A percentile compares a stretch with the other conserved stretches of the same genome.
Evolutionary conservation across 371 early-diverging fungal genomes (phyloP).

Genomic region (Phascolomyces articulosus): DNA sequence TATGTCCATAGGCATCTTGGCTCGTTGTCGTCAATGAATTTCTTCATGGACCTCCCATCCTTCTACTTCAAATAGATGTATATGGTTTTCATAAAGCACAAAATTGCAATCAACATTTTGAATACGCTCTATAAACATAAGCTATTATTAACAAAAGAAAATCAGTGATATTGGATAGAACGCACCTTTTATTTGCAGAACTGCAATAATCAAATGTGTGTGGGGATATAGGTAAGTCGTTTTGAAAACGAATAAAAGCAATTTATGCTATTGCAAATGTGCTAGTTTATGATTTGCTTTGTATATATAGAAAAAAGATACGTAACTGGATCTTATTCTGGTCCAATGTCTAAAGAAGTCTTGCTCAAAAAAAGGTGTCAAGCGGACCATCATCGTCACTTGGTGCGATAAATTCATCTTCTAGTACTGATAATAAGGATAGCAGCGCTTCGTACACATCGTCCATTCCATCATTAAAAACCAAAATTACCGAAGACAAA

Average conservation of each 20-base stretch:
- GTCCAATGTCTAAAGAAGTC: too few relatives aligned
- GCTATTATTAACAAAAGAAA: slow-evolving; percentile 1
- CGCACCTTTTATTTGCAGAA: background rate
- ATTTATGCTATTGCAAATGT: background rate
- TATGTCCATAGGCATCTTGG: background rate
- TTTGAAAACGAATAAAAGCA: background rate
- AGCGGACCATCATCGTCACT: too few relatives aligned
- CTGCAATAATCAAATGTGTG: background rate
- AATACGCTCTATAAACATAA: background rate
- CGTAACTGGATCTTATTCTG: too few relatives aligned
- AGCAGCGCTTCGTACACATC: too few relatives aligned
- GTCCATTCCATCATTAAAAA: too few relatives aligned
- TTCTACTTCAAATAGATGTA: background rate
- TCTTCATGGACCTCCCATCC: background rate
- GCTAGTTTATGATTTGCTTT: background rate
- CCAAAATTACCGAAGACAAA: too few relatives aligned
- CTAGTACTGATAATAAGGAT: too few relatives aligned
- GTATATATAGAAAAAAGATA: too few relatives aligned
- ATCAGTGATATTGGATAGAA: background rate
- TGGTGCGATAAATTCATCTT: too few relatives aligned
- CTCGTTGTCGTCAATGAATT: background rate
- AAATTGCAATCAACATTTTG: background rate
- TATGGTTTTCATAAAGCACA: background rate
- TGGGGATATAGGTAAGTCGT: background rate
- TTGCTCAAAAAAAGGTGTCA: too few relatives aligned